These are phyloP conservation scores for Albizia julibrissin DNA, from an alignment of 306 rosid species.

Conservation along the genomic window DNA sequence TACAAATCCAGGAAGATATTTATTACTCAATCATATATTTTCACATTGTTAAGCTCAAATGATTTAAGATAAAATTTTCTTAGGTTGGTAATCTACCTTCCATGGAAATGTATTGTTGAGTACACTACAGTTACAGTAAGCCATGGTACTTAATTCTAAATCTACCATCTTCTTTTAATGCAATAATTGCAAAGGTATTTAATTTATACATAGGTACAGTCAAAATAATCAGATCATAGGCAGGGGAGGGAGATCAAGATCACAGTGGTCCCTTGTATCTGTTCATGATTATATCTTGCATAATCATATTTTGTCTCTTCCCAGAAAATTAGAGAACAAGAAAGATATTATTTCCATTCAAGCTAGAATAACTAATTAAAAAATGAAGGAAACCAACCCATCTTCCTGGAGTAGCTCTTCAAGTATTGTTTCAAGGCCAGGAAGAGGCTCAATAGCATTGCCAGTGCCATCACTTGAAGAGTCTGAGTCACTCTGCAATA, in stretches of 20 bases:
- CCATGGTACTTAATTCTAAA: not conserved
- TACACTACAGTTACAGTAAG: not conserved
- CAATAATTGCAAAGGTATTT: not conserved
- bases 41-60: not conserved
- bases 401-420: constrained; percentile 74
- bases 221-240: not conserved
- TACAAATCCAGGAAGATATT: not conserved
- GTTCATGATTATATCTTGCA: not conserved
- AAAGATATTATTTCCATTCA: not conserved
- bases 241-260: not conserved
- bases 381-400: constrained; percentile 57
- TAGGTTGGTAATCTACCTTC: not conserved
- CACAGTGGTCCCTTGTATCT: not conserved
- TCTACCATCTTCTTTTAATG: not conserved
- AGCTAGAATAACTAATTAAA: not conserved
- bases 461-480: constrained; percentile 35
- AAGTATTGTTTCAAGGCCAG: constrained; percentile 84
- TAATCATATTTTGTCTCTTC: constrained; percentile 5
- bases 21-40: not conserved
- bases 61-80: not conserved
- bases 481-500: constrained; percentile 55
- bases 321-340: constrained; percentile 7
- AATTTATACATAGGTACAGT: not conserved
- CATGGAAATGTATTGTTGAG: not conserved
- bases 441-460: constrained; percentile 74